Base-by-base conservation (phyloP, 179 eudicot genomes). In the Actinidia chinensis region DNA sequence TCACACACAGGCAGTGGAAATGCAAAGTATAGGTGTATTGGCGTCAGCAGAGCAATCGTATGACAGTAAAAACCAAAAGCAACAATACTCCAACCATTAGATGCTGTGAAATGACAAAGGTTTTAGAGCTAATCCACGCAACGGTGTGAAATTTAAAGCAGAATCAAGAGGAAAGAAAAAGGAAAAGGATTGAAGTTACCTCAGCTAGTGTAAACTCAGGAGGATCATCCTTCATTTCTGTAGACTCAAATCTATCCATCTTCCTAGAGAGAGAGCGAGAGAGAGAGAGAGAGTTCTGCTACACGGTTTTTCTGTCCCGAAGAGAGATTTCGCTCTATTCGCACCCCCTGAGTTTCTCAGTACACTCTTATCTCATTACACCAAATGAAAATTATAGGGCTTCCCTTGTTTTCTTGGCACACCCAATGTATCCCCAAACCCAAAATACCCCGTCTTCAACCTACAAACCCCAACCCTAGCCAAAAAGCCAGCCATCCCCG, bases 171-270 rank as follows among this genome's bases (percentile, higher is more conserved):
- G 1, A 20, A 52, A 3, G 61, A 10, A 66, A 8, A 20, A 52
- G 3, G 61, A 10, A 66, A 8, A 12, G 22, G 12, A 14, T 2
- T 36, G 44, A n/a, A 7, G 1, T 52, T 72, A 82, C 85, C 82
- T 82, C 82, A 40, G 82, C 65, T 28, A 82, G 68, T 8, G 85
- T 79, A 48, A 82, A 82, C 68, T 82, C 85, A 52, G 77, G 72
- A 17, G 48, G 5, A 12, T 11, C 77, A 61, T 79, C 85, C 25
- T 43, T 68, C 71, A 59, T 51, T 58, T 82, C 82, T 20, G 71
- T 65, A 15, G 36, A 18, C 54, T 66, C 84, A 12, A 18, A 79
- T 70, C 63, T 51, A 2, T 71, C 71, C 68, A 44, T 78, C 50
- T 54, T 61, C 33, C 48, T 5, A 23, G n/a, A 22, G 18, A 70